A percentile compares a stretch with the other conserved stretches of the same genome.
Conservation (phyloP, 1,284 basidiomycete genomes). For the Apiotrichum montevideense region DNA sequence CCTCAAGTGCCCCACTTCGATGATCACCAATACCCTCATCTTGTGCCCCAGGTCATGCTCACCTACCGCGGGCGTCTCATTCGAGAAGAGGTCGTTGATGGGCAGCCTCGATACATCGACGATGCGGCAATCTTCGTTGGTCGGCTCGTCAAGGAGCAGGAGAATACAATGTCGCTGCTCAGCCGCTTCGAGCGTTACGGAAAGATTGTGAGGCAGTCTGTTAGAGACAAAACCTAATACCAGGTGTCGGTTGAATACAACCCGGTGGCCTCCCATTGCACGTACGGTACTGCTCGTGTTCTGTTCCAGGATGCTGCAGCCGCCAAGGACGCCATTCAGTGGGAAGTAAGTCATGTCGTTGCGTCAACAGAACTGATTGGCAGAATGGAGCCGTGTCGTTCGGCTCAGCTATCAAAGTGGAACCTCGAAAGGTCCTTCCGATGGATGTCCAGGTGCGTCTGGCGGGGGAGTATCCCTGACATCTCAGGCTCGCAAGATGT, state of each 20-base stretch:
- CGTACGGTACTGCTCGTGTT: slow-evolving; percentile 25
- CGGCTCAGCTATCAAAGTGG: slow-evolving; percentile 28
- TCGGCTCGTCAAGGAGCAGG: slow-evolving; percentile 23
- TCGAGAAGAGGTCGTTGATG: slow-evolving; percentile 13
- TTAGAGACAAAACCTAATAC: background rate
- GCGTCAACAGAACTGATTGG: background rate
- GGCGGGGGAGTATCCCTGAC: background rate
- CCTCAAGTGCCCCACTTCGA: background rate
- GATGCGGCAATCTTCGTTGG: slow-evolving; percentile 33
- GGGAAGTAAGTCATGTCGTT: slow-evolving; percentile 23
- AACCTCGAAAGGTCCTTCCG: slow-evolving; percentile 25
- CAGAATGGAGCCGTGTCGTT: slow-evolving; percentile 26
- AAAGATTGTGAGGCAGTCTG: slow-evolving; percentile 20
- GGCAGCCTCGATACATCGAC: slow-evolving; percentile 22
- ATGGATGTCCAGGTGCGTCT: slow-evolving; percentile 23
- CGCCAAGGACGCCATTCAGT: slow-evolving; percentile 22
- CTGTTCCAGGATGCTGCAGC: slow-evolving; percentile 23
- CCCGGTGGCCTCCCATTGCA: slow-evolving; percentile 6
- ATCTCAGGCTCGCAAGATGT: slow-evolving; percentile 19
- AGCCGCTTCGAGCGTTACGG: slow-evolving; percentile 34
- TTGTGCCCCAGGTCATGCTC: slow-evolving; percentile 11
- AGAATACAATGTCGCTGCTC: slow-evolving; percentile 22
- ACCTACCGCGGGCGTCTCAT: slow-evolving; percentile 28
- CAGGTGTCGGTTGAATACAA: slow-evolving; percentile 30
- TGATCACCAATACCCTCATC: slow-evolving; percentile 4